phyloP scores from a whole-genome alignment of 1,139 yeast genomes.

The Yamadazyma aaseri region DNA sequence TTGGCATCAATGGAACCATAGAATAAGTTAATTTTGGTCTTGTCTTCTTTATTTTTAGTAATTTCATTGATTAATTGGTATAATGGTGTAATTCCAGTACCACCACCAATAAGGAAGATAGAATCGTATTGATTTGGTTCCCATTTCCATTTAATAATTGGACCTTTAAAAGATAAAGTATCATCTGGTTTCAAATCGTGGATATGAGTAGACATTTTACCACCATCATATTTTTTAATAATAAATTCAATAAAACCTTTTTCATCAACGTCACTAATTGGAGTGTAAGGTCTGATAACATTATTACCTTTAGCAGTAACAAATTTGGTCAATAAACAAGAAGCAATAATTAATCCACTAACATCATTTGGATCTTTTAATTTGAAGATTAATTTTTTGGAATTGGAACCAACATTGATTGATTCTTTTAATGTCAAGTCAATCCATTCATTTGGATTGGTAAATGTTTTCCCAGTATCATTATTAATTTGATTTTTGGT shows the following conservation, averaged over 20 bases:
- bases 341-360: conserved; percentile 81
- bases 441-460: conserved; percentile 75
- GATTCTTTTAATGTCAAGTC: conserved; percentile 69
- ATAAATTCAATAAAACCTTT: conserved; percentile 79
- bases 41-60: conserved; percentile 71
- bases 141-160: conserved; percentile 91
- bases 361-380: conserved; percentile 66
- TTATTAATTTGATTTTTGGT: conserved; percentile 31
- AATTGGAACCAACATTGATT: conserved; percentile 57
- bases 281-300: conserved; percentile 97
- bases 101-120: conserved; percentile 92
- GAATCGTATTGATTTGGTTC: conserved; percentile 75
- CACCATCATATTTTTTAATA: conserved; percentile 79
- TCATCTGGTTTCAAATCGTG: conserved; percentile 73
- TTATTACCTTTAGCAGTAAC: conserved; percentile 82
- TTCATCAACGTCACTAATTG: conserved; percentile 67
- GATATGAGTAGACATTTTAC: conserved; percentile 81
- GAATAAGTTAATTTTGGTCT: conserved; percentile 66
- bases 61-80: conserved; percentile 84
- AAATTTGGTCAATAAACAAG: conserved; percentile 76
- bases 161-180: conserved; percentile 90
- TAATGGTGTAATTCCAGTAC: conserved; percentile 95
- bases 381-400: conserved; percentile 69
- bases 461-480: conserved; percentile 57
- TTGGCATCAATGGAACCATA: conserved; percentile 79